phyloP scores from a whole-genome alignment of 305 asterid species.

The Fraxinus latifolia region DNA sequence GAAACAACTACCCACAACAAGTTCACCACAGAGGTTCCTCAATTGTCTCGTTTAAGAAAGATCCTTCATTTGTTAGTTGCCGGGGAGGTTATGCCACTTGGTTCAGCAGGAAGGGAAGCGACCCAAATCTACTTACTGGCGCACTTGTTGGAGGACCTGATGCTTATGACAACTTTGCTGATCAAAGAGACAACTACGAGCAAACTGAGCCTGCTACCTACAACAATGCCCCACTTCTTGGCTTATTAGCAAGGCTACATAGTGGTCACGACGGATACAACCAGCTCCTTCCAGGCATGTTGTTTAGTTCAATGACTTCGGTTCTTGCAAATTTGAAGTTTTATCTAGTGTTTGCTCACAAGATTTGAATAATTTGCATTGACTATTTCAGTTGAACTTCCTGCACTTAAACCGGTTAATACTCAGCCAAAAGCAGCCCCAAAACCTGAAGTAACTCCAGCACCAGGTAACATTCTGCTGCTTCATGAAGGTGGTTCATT shows the following conservation, averaged over 20 bases:
- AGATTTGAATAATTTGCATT: constrained; percentile 1
- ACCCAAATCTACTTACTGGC: constrained; percentile 86
- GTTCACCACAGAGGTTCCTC: constrained; percentile 97
- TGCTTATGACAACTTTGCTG: constrained; percentile 95
- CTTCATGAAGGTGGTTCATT: not conserved
- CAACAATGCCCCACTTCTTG: constrained; percentile 87
- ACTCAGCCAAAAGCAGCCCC: constrained; percentile 41
- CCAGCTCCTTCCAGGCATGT: constrained; percentile 85
- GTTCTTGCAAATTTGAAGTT: not conserved
- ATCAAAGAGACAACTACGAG: constrained; percentile 85
- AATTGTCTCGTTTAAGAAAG: constrained; percentile 69
- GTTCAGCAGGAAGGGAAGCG: constrained; percentile 69
- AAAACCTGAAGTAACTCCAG: constrained; percentile 42
- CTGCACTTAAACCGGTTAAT: constrained; percentile 43
- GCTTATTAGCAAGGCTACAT: constrained; percentile 76
- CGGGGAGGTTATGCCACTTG: constrained; percentile 95
- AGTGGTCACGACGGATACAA: constrained; percentile 67
- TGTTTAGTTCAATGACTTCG: not conserved
- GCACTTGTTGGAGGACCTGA: constrained; percentile 99
- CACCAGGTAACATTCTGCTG: constrained; percentile 38
- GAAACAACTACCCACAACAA: constrained; percentile 81
- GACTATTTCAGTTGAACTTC: constrained; percentile 49
- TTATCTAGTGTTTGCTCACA: not conserved
- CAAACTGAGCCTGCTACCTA: constrained; percentile 99
- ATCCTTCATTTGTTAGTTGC: constrained; percentile 71